Evolutionary conservation across 2,329 filamentous ascomycete genomes (phyloP).

Genomic region (Fusarium nisikadoi): DNA sequence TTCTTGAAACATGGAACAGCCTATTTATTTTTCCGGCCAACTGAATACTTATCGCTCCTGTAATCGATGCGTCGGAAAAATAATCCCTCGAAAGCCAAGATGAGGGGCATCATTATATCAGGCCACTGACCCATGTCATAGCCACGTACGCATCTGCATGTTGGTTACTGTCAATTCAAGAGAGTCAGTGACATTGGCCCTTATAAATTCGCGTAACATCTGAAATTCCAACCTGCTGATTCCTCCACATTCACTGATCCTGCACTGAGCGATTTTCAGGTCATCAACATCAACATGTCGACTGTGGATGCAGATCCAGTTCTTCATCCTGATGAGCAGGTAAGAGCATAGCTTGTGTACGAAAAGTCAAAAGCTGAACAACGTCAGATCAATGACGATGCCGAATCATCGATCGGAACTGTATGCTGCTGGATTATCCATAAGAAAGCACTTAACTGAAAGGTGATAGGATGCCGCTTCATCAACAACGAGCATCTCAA

Average conservation of each 20-base stretch:
- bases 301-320: not conserved
- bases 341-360: accelerated
- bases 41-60: not conserved
- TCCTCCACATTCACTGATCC: no score
- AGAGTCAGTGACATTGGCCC: not conserved
- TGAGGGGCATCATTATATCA: not conserved
- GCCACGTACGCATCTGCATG: not conserved
- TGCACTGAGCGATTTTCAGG: not conserved
- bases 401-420: not conserved
- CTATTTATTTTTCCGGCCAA: not conserved
- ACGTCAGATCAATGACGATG: accelerated
- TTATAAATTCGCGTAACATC: no score
- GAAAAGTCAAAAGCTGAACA: accelerated
- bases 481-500: not conserved
- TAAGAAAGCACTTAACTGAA: accelerated
- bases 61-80: not conserved
- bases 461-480: not conserved
- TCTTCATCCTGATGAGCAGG: not conserved
- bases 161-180: not conserved
- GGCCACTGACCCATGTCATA: not conserved
- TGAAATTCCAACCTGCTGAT: no score
- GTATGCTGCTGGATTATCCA: not conserved
- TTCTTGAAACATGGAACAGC: no score
- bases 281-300: not conserved
- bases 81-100: not conserved